Base-by-base conservation (phyloP, 176 grass and related monocot species). In the Eleusine indica region DNA sequence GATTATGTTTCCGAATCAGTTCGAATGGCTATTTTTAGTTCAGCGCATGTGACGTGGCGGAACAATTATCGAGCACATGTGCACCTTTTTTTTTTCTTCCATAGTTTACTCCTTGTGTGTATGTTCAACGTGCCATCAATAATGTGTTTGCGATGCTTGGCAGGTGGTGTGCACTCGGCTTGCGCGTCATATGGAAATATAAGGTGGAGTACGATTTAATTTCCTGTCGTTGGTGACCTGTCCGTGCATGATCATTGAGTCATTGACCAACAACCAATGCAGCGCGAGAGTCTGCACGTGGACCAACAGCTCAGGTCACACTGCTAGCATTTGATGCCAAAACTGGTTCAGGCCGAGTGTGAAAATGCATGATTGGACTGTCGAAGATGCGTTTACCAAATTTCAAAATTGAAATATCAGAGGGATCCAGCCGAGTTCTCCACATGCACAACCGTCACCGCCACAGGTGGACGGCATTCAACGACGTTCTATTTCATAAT, bases 191-290 rank as follows among this genome's bases (percentile, higher is more conserved):
- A 19, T 16, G 6, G 6, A 30, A 9, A 28, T 15, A 37, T 5
- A 38, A 8, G 9, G 9, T 12, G 12, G 19, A 5, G 3, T 19
- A 19, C 37, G 10, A 2, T 48, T 29, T 30, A 30, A 29, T 56
- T 57, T 75, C 8, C 13, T 13, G 57, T 14, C 48, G 39, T 47
- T 48, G 62, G 43, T 61, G 79, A 70, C 0, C 32, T 60, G 22
- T 44, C 39, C 62, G 49, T 38, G 28, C 44, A 22, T 7, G 62
- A 37, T 14, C 42, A 44, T 48, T 8, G 12, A 72, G 44, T 9
- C 28, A 64, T 49, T 67, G 42, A 79, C 77, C 76, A 49, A 49
- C 61, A 49, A 49, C 76, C 25, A 79, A 28, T 21, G n/a, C 58
- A 44, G 9, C 4, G 40, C 40, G 39, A 30, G 14, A 7, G 52